A percentile compares a stretch with the other conserved stretches of the same genome.
Evolutionary conservation across 2,329 filamentous ascomycete species (phyloP).

Genomic region (Diplodia corticola): DNA sequence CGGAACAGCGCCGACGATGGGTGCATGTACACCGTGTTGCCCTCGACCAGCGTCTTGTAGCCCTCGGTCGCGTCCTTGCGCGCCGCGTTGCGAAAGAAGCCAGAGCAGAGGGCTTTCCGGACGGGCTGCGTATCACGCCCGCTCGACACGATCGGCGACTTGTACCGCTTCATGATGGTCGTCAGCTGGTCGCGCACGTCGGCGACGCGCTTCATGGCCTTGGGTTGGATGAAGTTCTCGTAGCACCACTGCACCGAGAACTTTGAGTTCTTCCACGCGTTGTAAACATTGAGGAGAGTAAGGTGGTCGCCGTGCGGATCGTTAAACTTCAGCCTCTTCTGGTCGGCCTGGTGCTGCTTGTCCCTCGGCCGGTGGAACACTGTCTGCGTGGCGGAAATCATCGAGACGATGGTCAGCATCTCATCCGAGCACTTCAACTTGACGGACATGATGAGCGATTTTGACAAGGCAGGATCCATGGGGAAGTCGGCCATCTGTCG

Average conservation of each 20-base stretch:
- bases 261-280: constrained; percentile 86
- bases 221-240: constrained; percentile 95
- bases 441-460: constrained; percentile 83
- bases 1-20: constrained; percentile 89
- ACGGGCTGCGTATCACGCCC: constrained; percentile 85
- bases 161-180: constrained; percentile 91
- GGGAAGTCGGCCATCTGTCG: constrained; percentile 99
- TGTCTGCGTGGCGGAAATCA: constrained; percentile 77
- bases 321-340: constrained; percentile 97
- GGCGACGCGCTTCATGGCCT: constrained; percentile 82
- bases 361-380: constrained; percentile 97
- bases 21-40: constrained; percentile 92
- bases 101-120: constrained; percentile 82
- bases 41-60: constrained; percentile 95
- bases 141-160: constrained; percentile 78
- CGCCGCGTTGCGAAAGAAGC: constrained; percentile 94
- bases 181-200: constrained; percentile 91
- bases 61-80: constrained; percentile 95
- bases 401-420: constrained; percentile 88
- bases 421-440: constrained; percentile 91
- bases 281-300: constrained; percentile 94
- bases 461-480: constrained; percentile 91
- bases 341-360: constrained; percentile 92
- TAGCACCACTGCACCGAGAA: constrained; percentile 91
- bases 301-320: constrained; percentile 93